Evolutionary conservation across 768 basidiomycete species (phyloP), one percentile per base, ranked within the genome.

Genomic region (Pholiota microspora): DNA sequence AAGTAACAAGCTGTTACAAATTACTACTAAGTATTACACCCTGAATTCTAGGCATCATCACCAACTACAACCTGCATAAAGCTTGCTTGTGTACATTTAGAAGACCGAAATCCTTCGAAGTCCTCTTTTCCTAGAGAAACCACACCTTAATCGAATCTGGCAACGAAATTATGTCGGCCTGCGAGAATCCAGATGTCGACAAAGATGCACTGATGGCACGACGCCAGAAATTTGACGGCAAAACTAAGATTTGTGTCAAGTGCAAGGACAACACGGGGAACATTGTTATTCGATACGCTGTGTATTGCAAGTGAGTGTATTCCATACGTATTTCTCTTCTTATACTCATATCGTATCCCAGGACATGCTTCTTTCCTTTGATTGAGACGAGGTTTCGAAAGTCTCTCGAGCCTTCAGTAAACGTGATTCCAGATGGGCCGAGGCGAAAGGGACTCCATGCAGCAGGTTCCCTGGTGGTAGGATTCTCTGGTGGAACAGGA

Each of bases 401-500:
- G 51, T 71, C 77, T 0, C 71, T 92, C 7, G 87, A 89, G 60
- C 86, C 88, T 1, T 73, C 68, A 9, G 74, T 91, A 40, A 89
- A 89, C 56, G 69, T 73, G 3, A 71, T 71, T n/a, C 71, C 79
- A 12, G 76, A 82, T 59, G 79, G 77, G 8, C 76, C 82, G 15
- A 77, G 84, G 38, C 77, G 82, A 31, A 83, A 80, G 49, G 74
- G 76, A 9, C 72, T 89, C 3, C 85, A 83, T 60, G 88, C 90
- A 1, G 71, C 79, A 7, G 89, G 89, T 46, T 83, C 85, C 54
- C 71, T 93, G 4, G 69, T 85, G 7, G 66, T 93, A 15, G 90
- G 78, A 1, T 82, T 85, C 55, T 92, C 90, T n/a, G 91, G 92
- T 7, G 90, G 91, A 2, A 74, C 90, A 0, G 85, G 88, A 3